These are phyloP conservation scores for Arctostaphylos glauca DNA, from an alignment of 148 eudicot genomes.

Conservation along the genomic window DNA sequence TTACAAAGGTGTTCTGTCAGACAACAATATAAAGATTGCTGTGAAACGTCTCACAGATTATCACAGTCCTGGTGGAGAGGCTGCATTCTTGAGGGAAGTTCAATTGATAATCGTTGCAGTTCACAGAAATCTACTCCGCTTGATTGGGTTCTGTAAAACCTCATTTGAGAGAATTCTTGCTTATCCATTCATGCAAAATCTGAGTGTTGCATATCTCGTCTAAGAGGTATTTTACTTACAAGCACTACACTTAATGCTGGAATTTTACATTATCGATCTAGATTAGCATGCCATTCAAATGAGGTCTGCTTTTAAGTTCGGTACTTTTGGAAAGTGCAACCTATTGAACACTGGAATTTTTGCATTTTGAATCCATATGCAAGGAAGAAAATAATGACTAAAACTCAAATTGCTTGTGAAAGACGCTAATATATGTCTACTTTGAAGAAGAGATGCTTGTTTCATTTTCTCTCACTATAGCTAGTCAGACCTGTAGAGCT, in stretches of 20 bases:
- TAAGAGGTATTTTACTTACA: conserved; percentile 57
- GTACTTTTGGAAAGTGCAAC: neutral
- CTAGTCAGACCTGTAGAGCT: neutral
- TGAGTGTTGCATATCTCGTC: conserved; percentile 84
- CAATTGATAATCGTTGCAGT: conserved; percentile 87
- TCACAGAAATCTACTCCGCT: conserved; percentile 79
- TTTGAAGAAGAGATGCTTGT: neutral
- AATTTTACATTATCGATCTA: neutral
- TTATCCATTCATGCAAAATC: conserved; percentile 92
- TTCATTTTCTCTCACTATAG: neutral
- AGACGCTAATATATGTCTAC: neutral
- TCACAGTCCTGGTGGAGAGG: conserved; percentile 88
- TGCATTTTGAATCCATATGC: neutral
- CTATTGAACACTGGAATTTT: neutral
- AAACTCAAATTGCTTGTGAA: neutral
- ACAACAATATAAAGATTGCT: conserved; percentile 69
- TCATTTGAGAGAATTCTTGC: conserved; percentile 79
- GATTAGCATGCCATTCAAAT: neutral
- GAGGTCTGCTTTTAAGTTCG: neutral
- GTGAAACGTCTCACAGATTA: conserved; percentile 81
- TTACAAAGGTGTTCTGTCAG: conserved; percentile 65
- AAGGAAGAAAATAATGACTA: neutral
- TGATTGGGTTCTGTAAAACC: conserved; percentile 86
- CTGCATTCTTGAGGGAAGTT: conserved; percentile 82
- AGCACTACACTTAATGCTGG: neutral